Evolutionary conservation across 2,329 filamentous ascomycete genomes (phyloP).

Genomic region (Mycosphaerella sp.): DNA sequence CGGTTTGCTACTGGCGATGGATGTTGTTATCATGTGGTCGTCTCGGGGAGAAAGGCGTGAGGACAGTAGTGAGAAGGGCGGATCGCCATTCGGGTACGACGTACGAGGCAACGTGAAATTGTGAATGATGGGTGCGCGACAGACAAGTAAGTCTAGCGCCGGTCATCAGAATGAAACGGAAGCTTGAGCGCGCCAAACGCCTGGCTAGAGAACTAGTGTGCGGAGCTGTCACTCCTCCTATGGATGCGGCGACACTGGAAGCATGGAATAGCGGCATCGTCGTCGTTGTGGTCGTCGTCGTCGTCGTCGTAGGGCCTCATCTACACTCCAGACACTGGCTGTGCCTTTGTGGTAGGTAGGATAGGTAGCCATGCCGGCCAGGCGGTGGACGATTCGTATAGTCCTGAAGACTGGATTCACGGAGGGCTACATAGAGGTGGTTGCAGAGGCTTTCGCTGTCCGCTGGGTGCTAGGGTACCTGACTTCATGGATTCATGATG

Average conservation of each 20-base stretch:
- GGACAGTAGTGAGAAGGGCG: not conserved
- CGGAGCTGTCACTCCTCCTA: not conserved
- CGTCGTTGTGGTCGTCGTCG: not conserved
- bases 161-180: not conserved
- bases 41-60: not conserved
- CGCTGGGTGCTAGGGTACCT: too few relatives aligned
- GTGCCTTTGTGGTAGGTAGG: not conserved
- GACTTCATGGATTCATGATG: too few relatives aligned
- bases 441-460: too few relatives aligned
- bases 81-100: not conserved
- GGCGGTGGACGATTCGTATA: not conserved
- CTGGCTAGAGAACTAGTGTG: not conserved
- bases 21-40: not conserved
- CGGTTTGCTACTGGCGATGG: not conserved
- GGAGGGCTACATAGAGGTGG: not conserved
- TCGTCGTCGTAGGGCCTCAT: not conserved
- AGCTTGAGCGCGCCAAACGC: not conserved
- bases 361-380: not conserved
- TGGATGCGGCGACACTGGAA: not conserved
- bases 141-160: slow-evolving; percentile 1
- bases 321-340: not conserved
- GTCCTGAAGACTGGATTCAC: not conserved
- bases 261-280: not conserved
- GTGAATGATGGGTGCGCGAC: not conserved
- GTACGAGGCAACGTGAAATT: slow-evolving; percentile 3